Conservation (phyloP, 2,329 filamentous ascomycete species). For the Colletotrichum trifolii region DNA sequence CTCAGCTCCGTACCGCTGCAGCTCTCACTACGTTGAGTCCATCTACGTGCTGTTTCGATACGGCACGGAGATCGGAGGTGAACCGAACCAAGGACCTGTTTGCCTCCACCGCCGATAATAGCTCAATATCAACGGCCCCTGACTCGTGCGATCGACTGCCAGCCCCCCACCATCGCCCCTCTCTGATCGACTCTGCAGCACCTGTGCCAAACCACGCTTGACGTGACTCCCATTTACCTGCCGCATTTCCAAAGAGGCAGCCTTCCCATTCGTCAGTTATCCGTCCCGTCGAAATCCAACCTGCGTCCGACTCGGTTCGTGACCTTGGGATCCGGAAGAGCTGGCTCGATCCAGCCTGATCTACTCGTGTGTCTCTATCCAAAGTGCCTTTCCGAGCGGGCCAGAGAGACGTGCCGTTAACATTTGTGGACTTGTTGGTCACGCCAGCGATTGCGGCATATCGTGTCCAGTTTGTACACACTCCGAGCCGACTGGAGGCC, state of each 20-base stretch:
- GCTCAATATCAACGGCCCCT: slow-evolving; percentile 5
- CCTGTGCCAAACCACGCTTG: slow-evolving; percentile 13
- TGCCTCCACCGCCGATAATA: slow-evolving; percentile 11
- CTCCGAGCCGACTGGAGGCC: too few relatives aligned
- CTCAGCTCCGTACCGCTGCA: background rate
- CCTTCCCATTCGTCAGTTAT: slow-evolving; percentile 24
- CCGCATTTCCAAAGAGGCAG: slow-evolving; percentile 20
- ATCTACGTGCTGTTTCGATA: slow-evolving; percentile 9
- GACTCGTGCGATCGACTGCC: slow-evolving; percentile 26
- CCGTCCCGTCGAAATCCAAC: slow-evolving; percentile 12
- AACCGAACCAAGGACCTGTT: background rate
- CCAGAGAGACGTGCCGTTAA: background rate
- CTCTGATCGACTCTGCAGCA: slow-evolving; percentile 24
- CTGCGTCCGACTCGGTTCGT: slow-evolving; percentile 4
- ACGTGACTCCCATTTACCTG: slow-evolving; percentile 28
- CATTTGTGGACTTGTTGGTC: slow-evolving; percentile 13
- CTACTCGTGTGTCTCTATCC: slow-evolving; percentile 8
- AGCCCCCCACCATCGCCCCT: slow-evolving; percentile 13
- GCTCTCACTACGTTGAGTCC: background rate
- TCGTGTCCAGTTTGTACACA: slow-evolving; percentile 1
- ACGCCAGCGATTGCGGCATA: slow-evolving; percentile 18
- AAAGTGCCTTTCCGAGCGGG: background rate
- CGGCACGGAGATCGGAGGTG: slow-evolving; percentile 11
- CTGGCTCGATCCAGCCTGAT: slow-evolving; percentile 23
- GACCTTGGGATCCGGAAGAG: slow-evolving; percentile 14